Percentiles rank a stretch among this genome's conserved stretches.
These are phyloP conservation scores for Ceratobasidium sp. DNA, from an alignment of 1,284 basidiomycete species.

Conservation along the genomic window DNA sequence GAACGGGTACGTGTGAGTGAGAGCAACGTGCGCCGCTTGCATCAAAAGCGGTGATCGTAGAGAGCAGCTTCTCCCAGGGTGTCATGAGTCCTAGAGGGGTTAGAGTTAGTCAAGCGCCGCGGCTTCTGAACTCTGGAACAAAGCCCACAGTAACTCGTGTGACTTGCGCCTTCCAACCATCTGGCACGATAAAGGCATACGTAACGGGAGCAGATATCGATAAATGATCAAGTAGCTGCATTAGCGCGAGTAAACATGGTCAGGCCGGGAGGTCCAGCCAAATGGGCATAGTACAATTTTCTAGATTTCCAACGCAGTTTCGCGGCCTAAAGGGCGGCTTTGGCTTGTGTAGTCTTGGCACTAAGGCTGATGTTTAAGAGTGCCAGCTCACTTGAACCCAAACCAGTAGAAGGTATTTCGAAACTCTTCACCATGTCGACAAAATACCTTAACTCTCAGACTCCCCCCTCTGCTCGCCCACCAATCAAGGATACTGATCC, in stretches of 20 bases:
- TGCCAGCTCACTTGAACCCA: not conserved
- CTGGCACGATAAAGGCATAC: not conserved
- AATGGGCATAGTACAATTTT: not conserved
- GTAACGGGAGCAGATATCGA: not conserved
- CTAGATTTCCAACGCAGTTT: not conserved
- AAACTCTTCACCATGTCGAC: not conserved
- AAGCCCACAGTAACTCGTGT: too few relatives aligned
- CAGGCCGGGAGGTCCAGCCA: not conserved
- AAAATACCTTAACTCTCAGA: not conserved
- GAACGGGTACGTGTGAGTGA: too few relatives aligned
- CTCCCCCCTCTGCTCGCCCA: not conserved
- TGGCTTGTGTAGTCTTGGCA: not conserved
- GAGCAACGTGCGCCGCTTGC: not conserved
- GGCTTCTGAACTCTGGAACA: not conserved
- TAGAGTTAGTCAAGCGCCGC: not conserved
- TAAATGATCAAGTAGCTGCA: not conserved
- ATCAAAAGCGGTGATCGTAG: not conserved
- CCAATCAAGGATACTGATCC: slow-evolving; percentile 3
- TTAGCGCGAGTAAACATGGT: not conserved
- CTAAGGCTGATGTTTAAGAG: not conserved
- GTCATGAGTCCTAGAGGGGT: not conserved
- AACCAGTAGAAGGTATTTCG: not conserved
- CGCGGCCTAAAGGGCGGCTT: not conserved
- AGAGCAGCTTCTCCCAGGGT: not conserved
- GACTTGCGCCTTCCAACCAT: not conserved